Base-by-base conservation (phyloP, 2,329 filamentous ascomycete species). In the Massarina eburnea region DNA sequence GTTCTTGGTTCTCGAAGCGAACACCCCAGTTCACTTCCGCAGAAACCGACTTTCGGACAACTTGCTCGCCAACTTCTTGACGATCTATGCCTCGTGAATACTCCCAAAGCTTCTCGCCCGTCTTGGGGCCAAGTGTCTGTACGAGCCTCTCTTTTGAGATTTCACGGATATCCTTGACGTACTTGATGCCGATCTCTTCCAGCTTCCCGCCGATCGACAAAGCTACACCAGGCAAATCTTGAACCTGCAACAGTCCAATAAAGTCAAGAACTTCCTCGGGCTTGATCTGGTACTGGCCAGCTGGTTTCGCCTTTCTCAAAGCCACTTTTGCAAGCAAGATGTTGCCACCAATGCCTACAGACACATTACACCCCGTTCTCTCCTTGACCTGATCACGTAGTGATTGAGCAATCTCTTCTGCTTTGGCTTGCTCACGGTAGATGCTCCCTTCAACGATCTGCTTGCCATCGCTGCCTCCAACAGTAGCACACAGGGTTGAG, bases 11-110 rank as follows among this genome's bases (percentile, higher is more conserved):
- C 56, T 94, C 83, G 65, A 99, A 99, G 5, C 94, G 85, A 45
- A 99, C 95, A 2, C 95, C 94, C 94, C 94, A 99, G 60, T 94
- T 99, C 51, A 99, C 90, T 67, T 99, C 94, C 1, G 92, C 92
- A 2, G 94, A 97, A 0, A 99, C 90, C 0, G 92, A 97, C 65
- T 97, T 99, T 43, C 94, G 84, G 14, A 89, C 77, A 0, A 86
- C 82, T 61, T 95, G 88, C 46, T 92, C 88, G 24, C 91, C 92
- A 5, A 97, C 89, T 67, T 96, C 90, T 1, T 83, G 79, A 39
- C 79, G 80, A 70, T 99, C 94, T 39, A 97, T 89, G 2, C 94
- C 94, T 5, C 90, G 83, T 18, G 92, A 80, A 68, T 95, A 97
- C 41, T 96, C 90, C 79, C 86, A 92, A 0, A 99, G 77, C 67